Evolutionary conservation across 306 rosid species (phyloP).

Genomic region (Sechiopsis laciniata): DNA sequence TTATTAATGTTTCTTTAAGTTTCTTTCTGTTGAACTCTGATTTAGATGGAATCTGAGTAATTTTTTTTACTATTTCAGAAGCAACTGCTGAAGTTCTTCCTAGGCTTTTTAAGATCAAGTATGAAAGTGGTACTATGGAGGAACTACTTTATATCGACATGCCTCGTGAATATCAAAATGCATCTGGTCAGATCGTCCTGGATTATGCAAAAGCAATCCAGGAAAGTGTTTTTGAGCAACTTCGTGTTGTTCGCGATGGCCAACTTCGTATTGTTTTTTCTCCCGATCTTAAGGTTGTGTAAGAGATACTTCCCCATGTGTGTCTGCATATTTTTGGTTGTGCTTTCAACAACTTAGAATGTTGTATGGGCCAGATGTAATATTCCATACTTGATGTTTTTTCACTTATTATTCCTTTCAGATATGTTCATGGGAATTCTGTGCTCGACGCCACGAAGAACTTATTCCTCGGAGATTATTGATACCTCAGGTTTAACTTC

Average conservation of each 20-base stretch:
- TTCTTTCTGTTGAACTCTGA: conserved; percentile 15
- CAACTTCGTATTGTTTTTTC: conserved; percentile 94
- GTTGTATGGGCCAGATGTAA: background rate
- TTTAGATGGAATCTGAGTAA: conserved; percentile 24
- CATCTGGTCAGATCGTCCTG: conserved; percentile 93
- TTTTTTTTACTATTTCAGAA: conserved; percentile 48
- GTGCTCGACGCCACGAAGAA: conserved; percentile 98
- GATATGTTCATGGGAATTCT: conserved; percentile 99
- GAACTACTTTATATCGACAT: conserved; percentile 94
- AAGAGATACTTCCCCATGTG: conserved; percentile 10
- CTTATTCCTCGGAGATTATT: conserved; percentile 90
- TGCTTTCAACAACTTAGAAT: conserved; percentile 9
- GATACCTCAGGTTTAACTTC: conserved; percentile 73
- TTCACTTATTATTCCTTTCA: conserved; percentile 26
- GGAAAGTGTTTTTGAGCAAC: conserved; percentile 97
- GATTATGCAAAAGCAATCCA: conserved; percentile 96
- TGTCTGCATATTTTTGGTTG: background rate
- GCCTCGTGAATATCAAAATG: conserved; percentile 93
- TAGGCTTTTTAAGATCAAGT: conserved; percentile 89
- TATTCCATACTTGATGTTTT: conserved; percentile 9
- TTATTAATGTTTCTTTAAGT: conserved; percentile 14
- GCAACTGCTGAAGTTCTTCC: conserved; percentile 98
- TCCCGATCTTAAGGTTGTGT: conserved; percentile 73
- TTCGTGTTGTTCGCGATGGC: conserved; percentile 98
- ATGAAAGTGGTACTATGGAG: conserved; percentile 96